Evolutionary conservation across 2,329 filamentous ascomycete genomes (phyloP).

Genomic region (Cordyceps militaris): DNA sequence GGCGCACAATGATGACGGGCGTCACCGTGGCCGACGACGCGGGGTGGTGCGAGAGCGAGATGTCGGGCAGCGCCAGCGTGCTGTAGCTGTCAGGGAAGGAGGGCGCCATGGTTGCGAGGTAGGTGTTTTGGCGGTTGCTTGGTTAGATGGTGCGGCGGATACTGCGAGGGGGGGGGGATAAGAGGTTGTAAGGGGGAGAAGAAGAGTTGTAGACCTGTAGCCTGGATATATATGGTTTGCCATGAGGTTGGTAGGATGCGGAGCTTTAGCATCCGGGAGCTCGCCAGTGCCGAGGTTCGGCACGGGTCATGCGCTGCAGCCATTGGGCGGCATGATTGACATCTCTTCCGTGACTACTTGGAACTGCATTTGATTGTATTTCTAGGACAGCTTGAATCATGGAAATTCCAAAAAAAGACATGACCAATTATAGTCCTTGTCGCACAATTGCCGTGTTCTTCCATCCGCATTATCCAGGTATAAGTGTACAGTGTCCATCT

Average conservation of each 20-base stretch:
- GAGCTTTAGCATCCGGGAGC: background rate
- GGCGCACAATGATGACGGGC: conserved; percentile 53
- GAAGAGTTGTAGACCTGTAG: background rate
- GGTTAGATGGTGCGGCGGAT: background rate
- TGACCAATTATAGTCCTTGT: no score
- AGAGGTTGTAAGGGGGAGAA: background rate
- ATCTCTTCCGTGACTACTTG: no score
- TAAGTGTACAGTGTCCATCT: background rate
- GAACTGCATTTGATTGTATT: no score
- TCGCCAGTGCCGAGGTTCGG: conserved; percentile 4
- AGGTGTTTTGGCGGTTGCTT: background rate
- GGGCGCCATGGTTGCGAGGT: conserved; percentile 18
- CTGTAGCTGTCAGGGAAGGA: conserved; percentile 32
- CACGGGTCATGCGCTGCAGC: background rate
- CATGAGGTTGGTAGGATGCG: background rate
- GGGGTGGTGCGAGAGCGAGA: conserved; percentile 44
- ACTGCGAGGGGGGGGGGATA: background rate
- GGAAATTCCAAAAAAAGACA: no score
- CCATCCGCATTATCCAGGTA: background rate
- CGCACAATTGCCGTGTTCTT: background rate
- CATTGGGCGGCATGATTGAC: background rate
- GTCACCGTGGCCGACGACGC: conserved; percentile 46
- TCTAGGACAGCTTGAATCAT: no score
- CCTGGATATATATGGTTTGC: background rate
- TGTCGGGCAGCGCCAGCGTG: conserved; percentile 33